These are phyloP conservation scores for Orbilia brochopaga DNA, from an alignment of 2,329 filamentous ascomycete species.

Conservation along the genomic window DNA sequence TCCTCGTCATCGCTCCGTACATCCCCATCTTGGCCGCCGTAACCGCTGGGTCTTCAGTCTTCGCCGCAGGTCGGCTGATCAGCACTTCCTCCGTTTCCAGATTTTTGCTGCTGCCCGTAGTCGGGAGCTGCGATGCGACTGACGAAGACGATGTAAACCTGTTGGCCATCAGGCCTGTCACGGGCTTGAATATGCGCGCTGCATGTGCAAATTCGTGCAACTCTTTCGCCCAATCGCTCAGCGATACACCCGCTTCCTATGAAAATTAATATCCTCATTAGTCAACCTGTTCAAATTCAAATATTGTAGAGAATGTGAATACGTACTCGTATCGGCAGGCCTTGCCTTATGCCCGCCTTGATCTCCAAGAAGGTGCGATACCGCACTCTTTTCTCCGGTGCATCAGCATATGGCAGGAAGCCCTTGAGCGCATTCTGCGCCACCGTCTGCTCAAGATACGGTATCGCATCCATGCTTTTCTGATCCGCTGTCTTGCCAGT, in stretches of 20 bases:
- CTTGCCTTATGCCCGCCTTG: constrained; percentile 68
- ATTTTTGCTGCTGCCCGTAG: constrained; percentile 52
- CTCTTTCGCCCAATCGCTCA: constrained; percentile 80
- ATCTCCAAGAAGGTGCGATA: constrained; percentile 83
- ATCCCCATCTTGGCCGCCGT: constrained; percentile 88
- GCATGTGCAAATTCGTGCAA: constrained; percentile 77
- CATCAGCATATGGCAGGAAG: constrained; percentile 83
- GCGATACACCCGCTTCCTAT: constrained; percentile 60
- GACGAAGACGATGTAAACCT: constrained; percentile 79
- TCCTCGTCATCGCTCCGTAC: constrained; percentile 87
- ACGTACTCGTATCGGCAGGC: constrained; percentile 65
- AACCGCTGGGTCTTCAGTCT: constrained; percentile 76
- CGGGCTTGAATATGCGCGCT: constrained; percentile 84
- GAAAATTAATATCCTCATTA: background rate
- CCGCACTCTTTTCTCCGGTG: constrained; percentile 76
- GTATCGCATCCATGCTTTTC: constrained; percentile 62
- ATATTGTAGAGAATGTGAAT: background rate
- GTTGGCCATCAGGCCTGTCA: constrained; percentile 89
- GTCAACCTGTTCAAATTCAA: background rate
- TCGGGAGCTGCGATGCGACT: constrained; percentile 56
- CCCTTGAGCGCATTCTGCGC: constrained; percentile 62
- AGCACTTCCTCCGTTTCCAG: constrained; percentile 50
- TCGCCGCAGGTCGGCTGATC: constrained; percentile 64
- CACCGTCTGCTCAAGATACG: constrained; percentile 58
- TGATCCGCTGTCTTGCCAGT: constrained; percentile 68